Percentiles rank a stretch among this genome's conserved stretches.
These are phyloP conservation scores for Fragilariopsis cylindrus DNA, from an alignment of 108 stramenopile genomes.

Conservation along the genomic window DNA sequence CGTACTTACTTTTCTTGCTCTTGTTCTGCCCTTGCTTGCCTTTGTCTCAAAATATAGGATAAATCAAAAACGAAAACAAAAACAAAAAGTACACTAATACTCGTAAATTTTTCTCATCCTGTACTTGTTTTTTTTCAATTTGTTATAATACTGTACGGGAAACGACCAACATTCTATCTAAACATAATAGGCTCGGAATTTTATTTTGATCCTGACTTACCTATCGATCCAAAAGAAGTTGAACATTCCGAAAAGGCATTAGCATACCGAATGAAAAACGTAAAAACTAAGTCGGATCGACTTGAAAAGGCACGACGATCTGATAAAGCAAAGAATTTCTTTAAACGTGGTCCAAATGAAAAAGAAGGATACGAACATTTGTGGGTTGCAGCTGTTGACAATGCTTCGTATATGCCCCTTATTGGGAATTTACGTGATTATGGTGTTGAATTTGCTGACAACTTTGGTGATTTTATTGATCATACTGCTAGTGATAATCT, in stretches of 20 bases:
- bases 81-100: too few relatives aligned
- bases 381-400: conserved; percentile 82
- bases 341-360: conserved; percentile 58
- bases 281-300: conserved; percentile 44
- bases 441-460: conserved; percentile 83
- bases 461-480: conserved; percentile 85
- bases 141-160: too few relatives aligned
- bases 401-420: conserved; percentile 65
- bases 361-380: conserved; percentile 75
- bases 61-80: too few relatives aligned
- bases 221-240: conserved; percentile 31
- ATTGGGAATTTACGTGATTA: conserved; percentile 74
- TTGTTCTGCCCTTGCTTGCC: too few relatives aligned
- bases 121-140: neutral
- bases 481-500: conserved; percentile 58
- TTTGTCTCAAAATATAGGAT: too few relatives aligned
- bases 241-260: conserved; percentile 55
- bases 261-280: conserved; percentile 48
- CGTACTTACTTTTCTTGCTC: neutral
- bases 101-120: neutral
- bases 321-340: conserved; percentile 66
- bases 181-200: conserved; percentile 19
- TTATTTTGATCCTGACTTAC: conserved; percentile 28
- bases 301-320: conserved; percentile 68
- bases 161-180: too few relatives aligned